Percentiles rank a stretch among this genome's conserved stretches.
phyloP scores from a whole-genome alignment of 306 rosid genomes.

The Abrus pulchellus region DNA sequence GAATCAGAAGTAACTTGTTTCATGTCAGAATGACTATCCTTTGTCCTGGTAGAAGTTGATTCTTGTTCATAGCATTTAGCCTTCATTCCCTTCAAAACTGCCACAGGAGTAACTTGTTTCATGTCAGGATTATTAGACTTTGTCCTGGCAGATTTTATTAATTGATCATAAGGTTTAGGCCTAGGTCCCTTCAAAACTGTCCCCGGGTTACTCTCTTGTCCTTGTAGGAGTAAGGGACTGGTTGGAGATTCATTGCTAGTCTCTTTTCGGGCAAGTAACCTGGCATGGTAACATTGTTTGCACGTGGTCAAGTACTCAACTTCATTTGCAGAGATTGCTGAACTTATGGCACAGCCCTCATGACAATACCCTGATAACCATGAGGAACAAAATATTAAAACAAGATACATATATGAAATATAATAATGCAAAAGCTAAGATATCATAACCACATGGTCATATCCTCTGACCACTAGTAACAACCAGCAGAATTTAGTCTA shows the following conservation, averaged over 20 bases:
- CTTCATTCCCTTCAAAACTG: conserved; percentile 61
- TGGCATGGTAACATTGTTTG: conserved; percentile 75
- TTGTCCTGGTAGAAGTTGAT: conserved; percentile 50
- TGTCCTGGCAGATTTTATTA: conserved; percentile 47
- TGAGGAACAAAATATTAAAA: conserved; percentile 43
- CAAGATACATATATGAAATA: conserved; percentile 16
- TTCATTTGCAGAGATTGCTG: conserved; percentile 55
- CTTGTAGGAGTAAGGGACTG: conserved; percentile 75
- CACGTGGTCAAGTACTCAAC: conserved; percentile 65
- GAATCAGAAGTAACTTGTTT: conserved; percentile 64
- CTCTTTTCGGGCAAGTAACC: conserved; percentile 58
- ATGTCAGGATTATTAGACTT: conserved; percentile 54
- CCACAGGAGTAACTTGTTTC: conserved; percentile 58
- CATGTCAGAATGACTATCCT: conserved; percentile 49
- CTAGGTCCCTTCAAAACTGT: conserved; percentile 58
- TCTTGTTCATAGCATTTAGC: conserved; percentile 55
- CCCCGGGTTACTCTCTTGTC: conserved; percentile 58
- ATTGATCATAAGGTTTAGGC: conserved; percentile 49
- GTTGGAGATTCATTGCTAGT: conserved; percentile 79
- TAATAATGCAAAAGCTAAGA: conserved; percentile 18
- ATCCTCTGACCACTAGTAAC: conserved; percentile 14
- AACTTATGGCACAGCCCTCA: conserved; percentile 65
- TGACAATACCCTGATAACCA: conserved; percentile 83
- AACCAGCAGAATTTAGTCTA: neutral
- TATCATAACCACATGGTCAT: neutral